A percentile compares a stretch with the other conserved stretches of the same genome.
Conservation (phyloP, 2,329 filamentous ascomycete species). For the Lachnellula hyalina region DNA sequence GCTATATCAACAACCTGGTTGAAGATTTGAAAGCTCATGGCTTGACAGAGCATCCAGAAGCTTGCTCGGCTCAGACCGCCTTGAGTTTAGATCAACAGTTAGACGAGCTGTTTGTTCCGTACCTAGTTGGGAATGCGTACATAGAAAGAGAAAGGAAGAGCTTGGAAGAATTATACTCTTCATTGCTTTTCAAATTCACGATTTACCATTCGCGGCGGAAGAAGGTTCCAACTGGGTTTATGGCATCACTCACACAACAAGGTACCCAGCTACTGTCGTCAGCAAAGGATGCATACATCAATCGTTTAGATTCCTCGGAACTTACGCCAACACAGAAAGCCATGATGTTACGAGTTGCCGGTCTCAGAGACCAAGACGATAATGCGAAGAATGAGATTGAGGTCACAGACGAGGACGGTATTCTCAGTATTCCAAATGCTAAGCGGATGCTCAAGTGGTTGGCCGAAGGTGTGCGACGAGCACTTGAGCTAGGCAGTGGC, state of each 20-base stretch:
- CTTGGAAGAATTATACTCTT: constrained; percentile 79
- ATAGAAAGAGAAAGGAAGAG: constrained; percentile 65
- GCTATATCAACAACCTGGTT: constrained; percentile 79
- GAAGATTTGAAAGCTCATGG: constrained; percentile 94
- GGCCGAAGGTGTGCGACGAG: constrained; percentile 86
- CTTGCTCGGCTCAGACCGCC: constrained; percentile 79
- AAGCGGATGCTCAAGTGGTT: constrained; percentile 98
- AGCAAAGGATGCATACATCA: constrained; percentile 86
- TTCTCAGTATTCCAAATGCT: constrained; percentile 76
- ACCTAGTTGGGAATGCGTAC: constrained; percentile 63
- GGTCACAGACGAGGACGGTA: constrained; percentile 83
- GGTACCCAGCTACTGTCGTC: constrained; percentile 83
- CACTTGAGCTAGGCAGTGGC: constrained; percentile 81
- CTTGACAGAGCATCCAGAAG: constrained; percentile 89
- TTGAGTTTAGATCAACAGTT: constrained; percentile 68
- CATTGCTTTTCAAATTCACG: constrained; percentile 91
- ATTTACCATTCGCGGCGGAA: constrained; percentile 88
- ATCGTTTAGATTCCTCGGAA: constrained; percentile 82
- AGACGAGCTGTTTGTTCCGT: constrained; percentile 71
- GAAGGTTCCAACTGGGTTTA: constrained; percentile 85
- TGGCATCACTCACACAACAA: constrained; percentile 84
- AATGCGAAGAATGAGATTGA: constrained; percentile 77
- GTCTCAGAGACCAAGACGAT: constrained; percentile 67
- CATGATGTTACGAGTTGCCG: constrained; percentile 85
- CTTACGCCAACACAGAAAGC: constrained; percentile 81